phyloP scores from a whole-genome alignment of 2,329 filamentous ascomycete species.

The Orbilia quercus region DNA sequence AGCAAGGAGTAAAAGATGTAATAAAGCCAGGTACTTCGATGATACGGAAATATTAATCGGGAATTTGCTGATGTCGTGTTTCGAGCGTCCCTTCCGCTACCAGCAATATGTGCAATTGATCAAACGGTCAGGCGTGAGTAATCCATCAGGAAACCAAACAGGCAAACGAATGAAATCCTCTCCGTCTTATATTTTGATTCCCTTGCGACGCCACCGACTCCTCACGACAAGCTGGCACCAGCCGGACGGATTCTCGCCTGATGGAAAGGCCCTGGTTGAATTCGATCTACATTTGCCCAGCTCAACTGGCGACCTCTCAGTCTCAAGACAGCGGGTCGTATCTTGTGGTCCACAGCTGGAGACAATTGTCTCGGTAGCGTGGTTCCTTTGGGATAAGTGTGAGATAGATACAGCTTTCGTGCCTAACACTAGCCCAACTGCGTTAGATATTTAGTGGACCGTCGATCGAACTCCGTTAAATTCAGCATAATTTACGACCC shows the following conservation, averaged over 20 bases:
- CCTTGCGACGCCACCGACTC: neutral
- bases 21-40: too few relatives aligned
- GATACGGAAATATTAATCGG: neutral
- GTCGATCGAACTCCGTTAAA: slow-evolving; percentile 39
- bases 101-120: neutral
- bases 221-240: slow-evolving; percentile 14
- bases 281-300: neutral
- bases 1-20: too few relatives aligned
- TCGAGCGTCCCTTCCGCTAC: neutral
- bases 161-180: slow-evolving; percentile 1
- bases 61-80: slow-evolving; percentile 1
- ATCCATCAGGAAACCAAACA: neutral
- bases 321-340: slow-evolving; percentile 14
- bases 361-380: slow-evolving; percentile 3
- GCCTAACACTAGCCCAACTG: slow-evolving; percentile 14
- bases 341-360: slow-evolving; percentile 13
- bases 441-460: slow-evolving; percentile 8
- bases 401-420: neutral
- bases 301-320: slow-evolving; percentile 4
- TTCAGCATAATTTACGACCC: slow-evolving; percentile 13
- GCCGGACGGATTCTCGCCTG: slow-evolving; percentile 1
- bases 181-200: slow-evolving; percentile 20
- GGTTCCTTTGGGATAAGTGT: slow-evolving; percentile 11
- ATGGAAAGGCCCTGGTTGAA: neutral
- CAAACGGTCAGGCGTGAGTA: slow-evolving; percentile 2